These are phyloP conservation scores for Tuber microsphaerosporum DNA, from an alignment of 495 filamentous ascomycete species.

Conservation along the genomic window DNA sequence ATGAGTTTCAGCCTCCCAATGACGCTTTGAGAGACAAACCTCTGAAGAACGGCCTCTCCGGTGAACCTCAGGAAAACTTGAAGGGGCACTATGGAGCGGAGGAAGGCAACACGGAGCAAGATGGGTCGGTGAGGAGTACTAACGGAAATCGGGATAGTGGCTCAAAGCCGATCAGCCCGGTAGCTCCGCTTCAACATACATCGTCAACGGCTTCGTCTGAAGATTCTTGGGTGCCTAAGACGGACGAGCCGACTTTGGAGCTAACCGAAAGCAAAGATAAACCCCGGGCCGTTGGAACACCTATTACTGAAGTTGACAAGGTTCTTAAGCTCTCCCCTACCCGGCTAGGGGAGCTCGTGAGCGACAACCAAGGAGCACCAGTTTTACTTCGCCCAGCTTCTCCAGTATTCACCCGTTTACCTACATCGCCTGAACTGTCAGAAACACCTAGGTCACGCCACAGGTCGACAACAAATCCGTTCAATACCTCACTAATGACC, in stretches of 20 bases:
- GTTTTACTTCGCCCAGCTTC: conserved; percentile 16
- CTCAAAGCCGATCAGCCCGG: not conserved
- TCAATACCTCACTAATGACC: conserved; percentile 20
- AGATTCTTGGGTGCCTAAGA: conserved; percentile 23
- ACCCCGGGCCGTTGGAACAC: conserved; percentile 1
- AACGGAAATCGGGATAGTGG: not conserved
- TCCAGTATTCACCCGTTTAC: conserved; percentile 9
- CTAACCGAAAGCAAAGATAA: conserved; percentile 14
- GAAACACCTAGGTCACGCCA: conserved; percentile 13
- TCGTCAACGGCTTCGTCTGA: conserved; percentile 13
- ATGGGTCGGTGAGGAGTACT: not conserved
- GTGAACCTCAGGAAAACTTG: not conserved
- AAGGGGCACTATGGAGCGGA: not conserved
- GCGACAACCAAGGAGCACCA: conserved; percentile 21
- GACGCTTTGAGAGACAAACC: not conserved
- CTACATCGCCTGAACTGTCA: not conserved
- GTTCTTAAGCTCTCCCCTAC: conserved; percentile 26
- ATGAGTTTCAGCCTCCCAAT: not conserved
- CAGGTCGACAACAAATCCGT: conserved; percentile 23
- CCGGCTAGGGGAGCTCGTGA: conserved; percentile 21
- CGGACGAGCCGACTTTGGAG: conserved; percentile 15
- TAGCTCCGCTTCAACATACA: conserved; percentile 11
- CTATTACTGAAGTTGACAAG: conserved; percentile 14
- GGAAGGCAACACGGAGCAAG: not conserved
- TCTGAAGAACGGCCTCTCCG: not conserved